Base-by-base conservation (phyloP, 2,329 filamentous ascomycete species). In the Pestalotiopsis sp. region DNA sequence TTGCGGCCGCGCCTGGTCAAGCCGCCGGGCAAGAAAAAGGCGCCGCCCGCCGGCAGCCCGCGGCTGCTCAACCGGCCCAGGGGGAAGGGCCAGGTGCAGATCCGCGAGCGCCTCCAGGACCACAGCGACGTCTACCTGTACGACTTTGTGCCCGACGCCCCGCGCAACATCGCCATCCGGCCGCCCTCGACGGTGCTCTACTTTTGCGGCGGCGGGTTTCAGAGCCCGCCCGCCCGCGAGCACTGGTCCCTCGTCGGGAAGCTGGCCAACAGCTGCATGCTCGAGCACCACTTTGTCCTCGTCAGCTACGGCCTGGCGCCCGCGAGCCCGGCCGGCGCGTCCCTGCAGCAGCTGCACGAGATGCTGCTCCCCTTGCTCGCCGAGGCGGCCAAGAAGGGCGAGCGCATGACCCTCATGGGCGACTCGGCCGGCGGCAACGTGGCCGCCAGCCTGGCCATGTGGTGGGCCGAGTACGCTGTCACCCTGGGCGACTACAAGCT, bases 341-440 rank as follows among this genome's bases (percentile, higher is more conserved):
- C 86, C 0, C 82, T 89, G 38, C 86, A 86, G 0, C 76, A 78
- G 27, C 80, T 89, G 13, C 70, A 84, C 61, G 79, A 73, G 45
- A 78, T 86, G 12, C 86, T 88, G 69, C 75, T 76, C 0, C 73
- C 73, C 0, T 69, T 87, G 0, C 71, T 89, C 70, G 60, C 71
- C 1, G 72, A 81, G n/a, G 80, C 84, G 0, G 72, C 77, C 0
- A 72, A 75, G 0, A 76, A 76, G 0, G 76, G 76, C 2, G 83
- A 88, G 66, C 78, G 74, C 1, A 78, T 88, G 0, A 80, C 85
- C 1, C 78, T 89, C 1, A 83, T 82, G 0, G 88, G 88, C 1
- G 88, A 90, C 67, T 87, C 85, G 0, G 84, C 86, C 0, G 87
- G 88, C 0, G 87, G 82, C 0, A 90, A 89, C 69, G 78, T 89